Evolutionary conservation across 176 grass and related monocot species (phyloP), one percentile per base, ranked within the genome.

Genomic region (Rhynchospora tenuis): DNA sequence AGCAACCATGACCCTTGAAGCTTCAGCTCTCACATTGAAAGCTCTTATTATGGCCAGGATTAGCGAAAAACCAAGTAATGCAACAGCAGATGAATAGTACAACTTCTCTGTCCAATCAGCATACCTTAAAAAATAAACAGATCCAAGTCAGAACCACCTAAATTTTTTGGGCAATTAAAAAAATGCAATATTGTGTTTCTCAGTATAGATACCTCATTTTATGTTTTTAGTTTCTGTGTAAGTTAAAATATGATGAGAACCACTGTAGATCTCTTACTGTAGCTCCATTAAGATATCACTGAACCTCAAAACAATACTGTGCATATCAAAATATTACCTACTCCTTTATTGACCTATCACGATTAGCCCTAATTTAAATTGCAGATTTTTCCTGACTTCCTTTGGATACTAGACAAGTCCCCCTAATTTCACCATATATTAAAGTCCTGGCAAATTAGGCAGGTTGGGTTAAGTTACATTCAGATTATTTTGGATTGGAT

Each of bases 1-100:
- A 28, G 89, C 91, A 42, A 93, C 93, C 93, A 93, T 96, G 55
- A 96, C 93, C 64, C 97, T 92, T 22, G 93, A 93, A 92, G 93
- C 91, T 85, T 92, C 88, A 24, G 84, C 87, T 80, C 81, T 91
- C 58, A 96, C 69, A 88, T 93, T 90, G 33, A 89, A 89, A 42
- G 93, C 88, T 56, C 93, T 74, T 73, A 99, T 51, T 80, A 95
- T 89, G 10, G 91, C 83, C 85, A 96, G 46, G 31, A 99, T 89
- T 74, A 95, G 85, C 6, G 97, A 92, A 70, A 89, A 93, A 1
- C 97, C 97, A 82, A 96, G 51, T 58, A 96, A 91, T 54, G 93
- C 93, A 48, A 89, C 89, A 54, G 83, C 64, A 28, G 91, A 99
- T 76, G 97, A 99, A 57, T 83, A 85, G 67, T 93, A 87, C 3